Evolutionary conservation across 1,284 basidiomycete genomes (phyloP).

Genomic region (Phlebopus sp.): DNA sequence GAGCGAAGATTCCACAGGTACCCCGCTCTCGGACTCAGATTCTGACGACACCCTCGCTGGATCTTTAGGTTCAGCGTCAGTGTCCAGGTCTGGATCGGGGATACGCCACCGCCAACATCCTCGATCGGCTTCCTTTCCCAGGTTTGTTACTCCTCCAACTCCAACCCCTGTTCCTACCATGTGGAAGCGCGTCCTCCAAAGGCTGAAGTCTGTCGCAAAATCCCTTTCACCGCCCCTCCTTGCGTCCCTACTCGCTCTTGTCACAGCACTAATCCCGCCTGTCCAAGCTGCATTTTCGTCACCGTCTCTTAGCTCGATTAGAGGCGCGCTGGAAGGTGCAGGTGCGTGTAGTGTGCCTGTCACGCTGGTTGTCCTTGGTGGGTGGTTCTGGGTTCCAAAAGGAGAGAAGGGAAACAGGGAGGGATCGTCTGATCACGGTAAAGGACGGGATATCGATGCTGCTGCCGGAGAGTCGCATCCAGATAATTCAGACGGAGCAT

Average conservation of each 20-base stretch:
- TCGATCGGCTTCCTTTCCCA: too few relatives aligned
- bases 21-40: too few relatives aligned
- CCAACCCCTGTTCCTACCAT: too few relatives aligned
- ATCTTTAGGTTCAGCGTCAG: too few relatives aligned
- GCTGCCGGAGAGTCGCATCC: background rate
- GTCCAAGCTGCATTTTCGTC: constrained; percentile 67
- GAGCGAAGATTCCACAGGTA: too few relatives aligned
- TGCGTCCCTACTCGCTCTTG: constrained; percentile 74
- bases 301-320: constrained; percentile 62
- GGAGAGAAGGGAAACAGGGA: background rate
- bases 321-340: constrained; percentile 67
- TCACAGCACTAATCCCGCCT: constrained; percentile 79
- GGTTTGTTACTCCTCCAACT: too few relatives aligned
- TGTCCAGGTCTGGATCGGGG: too few relatives aligned
- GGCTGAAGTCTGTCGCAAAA: too few relatives aligned
- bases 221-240: constrained; percentile 55
- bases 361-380: constrained; percentile 89
- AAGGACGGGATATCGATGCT: constrained; percentile 10
- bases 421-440: background rate
- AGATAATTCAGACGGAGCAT: background rate
- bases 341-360: constrained; percentile 87
- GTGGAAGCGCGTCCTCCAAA: too few relatives aligned
- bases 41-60: too few relatives aligned
- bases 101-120: too few relatives aligned
- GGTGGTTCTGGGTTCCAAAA: constrained; percentile 72